A percentile compares a stretch with the other conserved stretches of the same genome.
Conservation (phyloP, 495 filamentous ascomycete species). For the Platismatia glauca region DNA sequence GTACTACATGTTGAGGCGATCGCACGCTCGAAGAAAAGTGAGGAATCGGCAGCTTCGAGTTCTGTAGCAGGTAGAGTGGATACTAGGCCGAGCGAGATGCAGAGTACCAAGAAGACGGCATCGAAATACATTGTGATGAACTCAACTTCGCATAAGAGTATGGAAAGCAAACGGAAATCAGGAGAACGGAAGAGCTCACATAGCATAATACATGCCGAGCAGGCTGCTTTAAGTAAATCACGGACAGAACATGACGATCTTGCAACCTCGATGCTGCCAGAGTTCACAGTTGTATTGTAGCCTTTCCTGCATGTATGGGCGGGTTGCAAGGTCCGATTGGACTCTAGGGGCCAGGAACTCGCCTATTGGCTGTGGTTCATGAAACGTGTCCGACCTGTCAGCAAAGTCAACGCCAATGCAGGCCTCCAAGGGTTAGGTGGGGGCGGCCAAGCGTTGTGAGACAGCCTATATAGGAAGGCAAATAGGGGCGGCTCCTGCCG, state of each 20-base stretch:
- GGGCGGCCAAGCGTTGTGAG: background rate
- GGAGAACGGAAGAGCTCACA: background rate
- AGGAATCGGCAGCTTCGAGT: background rate
- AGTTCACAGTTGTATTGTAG: background rate
- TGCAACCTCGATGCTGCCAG: background rate
- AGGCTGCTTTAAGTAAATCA: too few species aligned
- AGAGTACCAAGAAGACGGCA: background rate
- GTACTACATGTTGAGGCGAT: slow-evolving; percentile 9
- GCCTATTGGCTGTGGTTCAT: background rate
- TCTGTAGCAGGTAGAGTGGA: background rate
- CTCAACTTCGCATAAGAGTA: background rate
- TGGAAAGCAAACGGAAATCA: background rate
- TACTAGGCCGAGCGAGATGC: background rate
- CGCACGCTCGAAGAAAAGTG: background rate
- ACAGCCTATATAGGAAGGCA: background rate
- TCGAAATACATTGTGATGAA: background rate
- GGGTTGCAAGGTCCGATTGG: background rate
- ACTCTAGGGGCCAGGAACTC: background rate
- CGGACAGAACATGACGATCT: background rate
- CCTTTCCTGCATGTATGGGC: background rate
- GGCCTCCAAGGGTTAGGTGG: background rate
- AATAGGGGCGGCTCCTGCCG: background rate
- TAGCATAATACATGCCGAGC: background rate
- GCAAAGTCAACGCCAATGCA: background rate
- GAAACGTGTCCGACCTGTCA: background rate